Evolutionary conservation across 2,329 filamentous ascomycete genomes (phyloP).

Genomic region (Gnomoniopsis smithogilvyi): DNA sequence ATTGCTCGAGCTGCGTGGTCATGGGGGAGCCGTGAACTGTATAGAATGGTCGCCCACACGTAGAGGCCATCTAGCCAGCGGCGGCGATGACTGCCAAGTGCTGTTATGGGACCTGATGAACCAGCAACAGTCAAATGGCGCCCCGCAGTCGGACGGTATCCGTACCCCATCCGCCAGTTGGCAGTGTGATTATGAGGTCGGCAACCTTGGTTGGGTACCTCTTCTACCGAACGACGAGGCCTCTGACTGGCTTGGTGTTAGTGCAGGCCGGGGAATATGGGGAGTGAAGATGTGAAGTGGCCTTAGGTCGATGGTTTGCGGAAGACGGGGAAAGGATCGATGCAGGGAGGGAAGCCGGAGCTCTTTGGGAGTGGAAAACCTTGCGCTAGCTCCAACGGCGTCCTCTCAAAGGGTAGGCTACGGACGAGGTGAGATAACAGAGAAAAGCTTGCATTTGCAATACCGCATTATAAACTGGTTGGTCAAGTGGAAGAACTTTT

Average conservation of each 20-base stretch:
- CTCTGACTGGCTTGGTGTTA: constrained; percentile 82
- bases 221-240: constrained; percentile 64
- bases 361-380: not conserved
- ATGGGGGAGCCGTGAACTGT: constrained; percentile 81
- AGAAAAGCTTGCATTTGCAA: constrained; percentile 2
- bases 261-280: constrained; percentile 78
- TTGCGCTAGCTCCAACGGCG: not conserved
- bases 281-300: constrained; percentile 50
- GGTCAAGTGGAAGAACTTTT: constrained; percentile 8
- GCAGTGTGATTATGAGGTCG: constrained; percentile 84
- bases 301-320: not conserved
- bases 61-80: constrained; percentile 84
- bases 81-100: constrained; percentile 87
- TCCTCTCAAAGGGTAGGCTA: not conserved
- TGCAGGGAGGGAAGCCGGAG: not conserved
- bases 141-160: constrained; percentile 50
- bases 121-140: constrained; percentile 43
- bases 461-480: constrained; percentile 8
- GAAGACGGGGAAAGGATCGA: not conserved
- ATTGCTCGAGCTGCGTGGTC: constrained; percentile 86
- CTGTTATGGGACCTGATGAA: constrained; percentile 92
- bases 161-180: constrained; percentile 72
- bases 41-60: constrained; percentile 93
- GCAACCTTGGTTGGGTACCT: constrained; percentile 82
- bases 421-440: constrained; percentile 1